Base-by-base conservation (phyloP, 2,329 filamentous ascomycete species). In the Aspergillus aculeatus region DNA sequence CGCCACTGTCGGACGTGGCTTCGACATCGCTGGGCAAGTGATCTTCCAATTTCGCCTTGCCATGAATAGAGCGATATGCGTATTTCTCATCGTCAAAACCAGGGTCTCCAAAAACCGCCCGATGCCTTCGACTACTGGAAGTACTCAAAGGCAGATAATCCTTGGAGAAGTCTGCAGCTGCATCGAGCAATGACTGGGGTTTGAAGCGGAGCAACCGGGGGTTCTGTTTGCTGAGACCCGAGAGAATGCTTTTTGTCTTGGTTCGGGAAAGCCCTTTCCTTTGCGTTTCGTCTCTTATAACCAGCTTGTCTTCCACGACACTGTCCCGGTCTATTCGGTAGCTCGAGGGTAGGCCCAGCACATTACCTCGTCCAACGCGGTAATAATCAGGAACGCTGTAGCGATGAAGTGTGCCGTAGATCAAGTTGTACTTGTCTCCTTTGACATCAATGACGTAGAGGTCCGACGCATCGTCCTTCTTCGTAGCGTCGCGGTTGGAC, bases 341-440 rank as follows among this genome's bases (percentile, higher is more conserved):
- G 49, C 82, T 80, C 2, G 78, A 77, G 1, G 80, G 73, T 0
- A 88, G 78, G 0, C 93, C 94, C 12, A 98, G 74, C 1, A 97
- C 79, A 59, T 81, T 82, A 2, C 92, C 92, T 57, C 80, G 79
- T 14, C 92, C 90, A 62, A 79, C 78, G 5, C 91, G 87, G 62
- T 83, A 82, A 71, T 96, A 97, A 2, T 76, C 68, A 0, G 92
- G 92, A 11, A 96, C 77, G 56, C 83, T 84, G 64, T 89, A 90
- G 38, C 85, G 85, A 71, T 96, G 87, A 44, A 90, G 82, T 29
- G 85, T 83, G 2, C 90, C 91, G 72, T 93, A 97, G 26, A 83
- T 83, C 49, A 89, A 74, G 64, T 95, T 92, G 51, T 92, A 83
- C 4, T 83, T 79, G 68, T 98, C 94, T 0, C 94, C 93, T 69